These are phyloP conservation scores for Aspergillus sclerotiicarbonarius DNA, from an alignment of 495 filamentous ascomycete genomes.

Conservation along the genomic window DNA sequence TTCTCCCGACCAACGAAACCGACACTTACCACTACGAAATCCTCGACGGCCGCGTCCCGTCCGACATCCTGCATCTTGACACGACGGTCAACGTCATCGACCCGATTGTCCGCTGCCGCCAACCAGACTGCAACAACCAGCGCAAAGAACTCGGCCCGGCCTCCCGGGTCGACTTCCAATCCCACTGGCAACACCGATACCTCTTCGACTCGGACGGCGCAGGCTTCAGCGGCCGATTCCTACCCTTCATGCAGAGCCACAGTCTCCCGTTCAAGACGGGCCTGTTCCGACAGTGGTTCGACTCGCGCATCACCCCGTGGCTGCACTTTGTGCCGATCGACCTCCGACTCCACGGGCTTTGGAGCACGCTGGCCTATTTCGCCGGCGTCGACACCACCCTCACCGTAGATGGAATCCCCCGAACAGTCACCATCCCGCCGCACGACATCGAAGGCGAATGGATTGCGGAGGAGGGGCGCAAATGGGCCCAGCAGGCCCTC, in stretches of 20 bases:
- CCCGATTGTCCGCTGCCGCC: constrained; percentile 50
- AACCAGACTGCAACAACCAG: constrained; percentile 52
- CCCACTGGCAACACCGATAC: constrained; percentile 63
- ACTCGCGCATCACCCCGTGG: constrained; percentile 68
- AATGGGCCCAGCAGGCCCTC: constrained; percentile 64
- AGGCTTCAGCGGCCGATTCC: constrained; percentile 62
- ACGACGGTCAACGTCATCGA: constrained; percentile 48
- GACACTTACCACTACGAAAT: constrained; percentile 38
- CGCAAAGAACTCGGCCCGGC: constrained; percentile 48
- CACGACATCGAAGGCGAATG: constrained; percentile 50
- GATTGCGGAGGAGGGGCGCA: constrained; percentile 66
- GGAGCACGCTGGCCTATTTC: constrained; percentile 66
- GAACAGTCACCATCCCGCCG: constrained; percentile 25
- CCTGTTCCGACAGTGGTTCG: constrained; percentile 75
- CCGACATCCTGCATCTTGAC: constrained; percentile 27
- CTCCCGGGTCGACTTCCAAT: constrained; percentile 48
- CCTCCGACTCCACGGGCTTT: constrained; percentile 61
- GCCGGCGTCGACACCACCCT: constrained; percentile 32
- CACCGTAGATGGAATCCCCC: constrained; percentile 21
- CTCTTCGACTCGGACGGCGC: constrained; percentile 70
- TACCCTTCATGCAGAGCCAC: constrained; percentile 59
- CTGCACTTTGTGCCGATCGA: constrained; percentile 77
- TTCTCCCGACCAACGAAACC: constrained; percentile 32
- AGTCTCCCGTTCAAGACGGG: constrained; percentile 62
- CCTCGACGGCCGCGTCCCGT: constrained; percentile 31